phyloP scores from a whole-genome alignment of 352 stramenopile genomes.

The Globisporangium acanthophoron region DNA sequence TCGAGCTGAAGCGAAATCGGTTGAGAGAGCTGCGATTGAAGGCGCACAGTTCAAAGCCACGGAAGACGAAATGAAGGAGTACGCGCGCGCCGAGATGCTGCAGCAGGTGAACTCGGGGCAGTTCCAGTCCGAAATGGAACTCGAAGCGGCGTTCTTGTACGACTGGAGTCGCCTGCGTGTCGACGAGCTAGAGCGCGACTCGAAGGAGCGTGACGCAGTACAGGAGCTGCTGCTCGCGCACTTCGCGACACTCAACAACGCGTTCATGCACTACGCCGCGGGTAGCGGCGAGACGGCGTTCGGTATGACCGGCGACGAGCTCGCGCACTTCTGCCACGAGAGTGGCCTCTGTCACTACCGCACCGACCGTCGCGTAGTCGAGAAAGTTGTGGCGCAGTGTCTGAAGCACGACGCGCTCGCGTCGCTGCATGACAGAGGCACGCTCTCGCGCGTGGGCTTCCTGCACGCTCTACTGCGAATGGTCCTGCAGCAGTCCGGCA shows the following conservation, averaged over 20 bases:
- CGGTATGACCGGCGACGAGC: slow-evolving; percentile 60
- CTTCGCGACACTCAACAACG: slow-evolving; percentile 47
- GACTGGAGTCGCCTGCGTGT: slow-evolving; percentile 55
- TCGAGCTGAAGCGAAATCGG: slow-evolving; percentile 5
- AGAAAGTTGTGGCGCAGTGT: slow-evolving; percentile 37
- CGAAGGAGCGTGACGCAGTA: slow-evolving; percentile 35
- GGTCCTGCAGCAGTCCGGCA: slow-evolving; percentile 13
- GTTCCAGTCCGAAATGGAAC: slow-evolving; percentile 74
- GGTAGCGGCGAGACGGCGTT: slow-evolving; percentile 60
- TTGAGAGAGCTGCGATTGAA: not conserved
- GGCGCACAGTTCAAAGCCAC: slow-evolving; percentile 6
- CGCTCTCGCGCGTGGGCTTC: slow-evolving; percentile 63
- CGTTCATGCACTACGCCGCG: slow-evolving; percentile 73
- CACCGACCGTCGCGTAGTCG: slow-evolving; percentile 23
- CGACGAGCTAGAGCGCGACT: slow-evolving; percentile 50
- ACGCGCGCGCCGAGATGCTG: slow-evolving; percentile 59
- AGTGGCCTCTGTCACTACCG: slow-evolving; percentile 39
- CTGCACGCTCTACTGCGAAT: slow-evolving; percentile 56
- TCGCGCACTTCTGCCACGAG: slow-evolving; percentile 77
- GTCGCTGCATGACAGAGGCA: slow-evolving; percentile 46
- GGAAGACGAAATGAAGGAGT: slow-evolving; percentile 53
- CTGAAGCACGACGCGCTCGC: slow-evolving; percentile 32
- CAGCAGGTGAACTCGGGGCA: slow-evolving; percentile 74
- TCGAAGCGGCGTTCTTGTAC: slow-evolving; percentile 78
- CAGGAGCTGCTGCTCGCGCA: slow-evolving; percentile 54